Percentiles rank a stretch among this genome's conserved stretches.
Evolutionary conservation across 2,329 filamentous ascomycete genomes (phyloP).

Genomic region (Stromatinia cepivora): DNA sequence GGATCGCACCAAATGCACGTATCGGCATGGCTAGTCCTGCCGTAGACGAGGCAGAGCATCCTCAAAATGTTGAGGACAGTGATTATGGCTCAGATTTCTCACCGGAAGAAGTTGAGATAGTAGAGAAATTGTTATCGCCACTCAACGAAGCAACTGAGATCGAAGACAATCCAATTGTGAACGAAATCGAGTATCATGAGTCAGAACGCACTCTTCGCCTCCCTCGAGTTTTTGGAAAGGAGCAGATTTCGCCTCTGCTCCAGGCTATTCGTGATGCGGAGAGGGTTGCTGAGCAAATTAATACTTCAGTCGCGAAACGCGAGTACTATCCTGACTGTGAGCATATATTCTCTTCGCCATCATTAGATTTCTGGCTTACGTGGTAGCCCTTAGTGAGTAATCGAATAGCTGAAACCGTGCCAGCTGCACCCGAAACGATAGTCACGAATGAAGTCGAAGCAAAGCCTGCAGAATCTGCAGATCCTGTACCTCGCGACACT

Average conservation of each 20-base stretch:
- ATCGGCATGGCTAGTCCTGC: conserved; percentile 35
- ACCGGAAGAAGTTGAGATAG: conserved; percentile 54
- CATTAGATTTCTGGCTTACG: conserved; percentile 58
- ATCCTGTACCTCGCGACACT: conserved; percentile 42
- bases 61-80: conserved; percentile 43
- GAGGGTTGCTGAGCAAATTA: conserved; percentile 34
- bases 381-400: conserved; percentile 61
- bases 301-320: conserved; percentile 33
- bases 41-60: conserved; percentile 7
- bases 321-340: conserved; percentile 56
- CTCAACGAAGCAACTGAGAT: conserved; percentile 44
- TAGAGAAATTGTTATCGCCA: conserved; percentile 50
- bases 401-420: conserved; percentile 14
- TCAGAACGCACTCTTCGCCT: conserved; percentile 41
- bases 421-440: background rate
- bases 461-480: conserved; percentile 15
- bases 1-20: conserved; percentile 22
- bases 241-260: conserved; percentile 37
- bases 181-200: conserved; percentile 40
- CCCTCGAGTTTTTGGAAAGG: conserved; percentile 46
- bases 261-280: conserved; percentile 39
- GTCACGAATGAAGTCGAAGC: background rate
- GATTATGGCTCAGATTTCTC: conserved; percentile 67
- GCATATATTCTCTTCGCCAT: conserved; percentile 30
- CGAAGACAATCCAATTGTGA: conserved; percentile 37